Conservation (phyloP, 805 yeast genomes). For the Ogataea wickerhamii region DNA sequence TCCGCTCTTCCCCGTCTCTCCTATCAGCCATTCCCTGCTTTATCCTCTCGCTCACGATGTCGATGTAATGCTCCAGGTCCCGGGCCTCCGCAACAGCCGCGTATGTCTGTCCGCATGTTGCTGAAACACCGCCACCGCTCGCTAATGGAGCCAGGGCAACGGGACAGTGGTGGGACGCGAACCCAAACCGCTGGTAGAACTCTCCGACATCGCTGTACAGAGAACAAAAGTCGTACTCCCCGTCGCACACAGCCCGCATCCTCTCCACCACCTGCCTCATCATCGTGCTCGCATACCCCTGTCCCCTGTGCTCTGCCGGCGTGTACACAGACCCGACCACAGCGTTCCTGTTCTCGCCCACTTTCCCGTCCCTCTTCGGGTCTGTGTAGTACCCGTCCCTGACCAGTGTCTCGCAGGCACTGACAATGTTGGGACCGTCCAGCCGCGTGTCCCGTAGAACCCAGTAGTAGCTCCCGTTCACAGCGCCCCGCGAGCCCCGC, state of each 20-base stretch:
- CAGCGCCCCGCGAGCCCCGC: conserved; percentile 9
- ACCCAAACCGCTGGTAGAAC: conserved; percentile 64
- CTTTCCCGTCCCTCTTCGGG: conserved; percentile 2
- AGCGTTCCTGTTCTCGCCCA: conserved; percentile 18
- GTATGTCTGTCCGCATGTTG: not conserved
- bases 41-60: not conserved
- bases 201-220: conserved; percentile 74
- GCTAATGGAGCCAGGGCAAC: conserved; percentile 15
- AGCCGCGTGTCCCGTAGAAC: conserved; percentile 20
- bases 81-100: not conserved
- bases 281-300: conserved; percentile 55
- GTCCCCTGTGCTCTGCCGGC: conserved; percentile 42
- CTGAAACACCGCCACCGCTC: not conserved
- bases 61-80: not conserved
- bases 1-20: not conserved
- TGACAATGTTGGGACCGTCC: conserved; percentile 19
- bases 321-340: conserved; percentile 63
- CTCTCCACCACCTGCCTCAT: conserved; percentile 33
- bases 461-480: conserved; percentile 27
- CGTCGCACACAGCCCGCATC: conserved; percentile 20
- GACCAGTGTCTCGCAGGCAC: conserved; percentile 30
- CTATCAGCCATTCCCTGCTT: conserved; percentile 11
- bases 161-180: conserved; percentile 28
- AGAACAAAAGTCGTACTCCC: conserved; percentile 33
- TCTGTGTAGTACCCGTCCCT: conserved; percentile 19